Percentiles rank a stretch among this genome's conserved stretches.
phyloP scores from a whole-genome alignment of 192 early-diverging fungal species.

The Oehlia diaphana region DNA sequence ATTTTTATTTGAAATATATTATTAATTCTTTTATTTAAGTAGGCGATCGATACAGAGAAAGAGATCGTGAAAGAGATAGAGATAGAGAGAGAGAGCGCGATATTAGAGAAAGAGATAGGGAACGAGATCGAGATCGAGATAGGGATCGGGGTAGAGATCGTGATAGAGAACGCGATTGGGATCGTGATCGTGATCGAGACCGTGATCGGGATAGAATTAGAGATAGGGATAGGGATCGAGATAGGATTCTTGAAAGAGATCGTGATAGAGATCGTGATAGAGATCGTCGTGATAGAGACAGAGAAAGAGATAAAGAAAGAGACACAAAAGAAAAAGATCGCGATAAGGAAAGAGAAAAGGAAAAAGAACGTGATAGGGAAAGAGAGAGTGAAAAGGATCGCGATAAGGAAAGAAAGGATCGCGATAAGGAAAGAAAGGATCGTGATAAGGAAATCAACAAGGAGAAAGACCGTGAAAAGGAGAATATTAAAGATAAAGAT shows the following conservation, averaged over 20 bases:
- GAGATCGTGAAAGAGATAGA: slow-evolving; percentile 20
- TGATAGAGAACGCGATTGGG: slow-evolving; percentile 36
- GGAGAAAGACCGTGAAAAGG: too few species aligned
- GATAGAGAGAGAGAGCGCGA: neutral
- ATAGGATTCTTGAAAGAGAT: neutral
- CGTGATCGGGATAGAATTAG: slow-evolving; percentile 40
- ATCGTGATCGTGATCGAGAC: slow-evolving; percentile 42
- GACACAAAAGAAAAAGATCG: slow-evolving; percentile 20
- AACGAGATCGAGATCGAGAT: slow-evolving; percentile 10
- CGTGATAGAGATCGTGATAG: neutral
- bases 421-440: too few species aligned
- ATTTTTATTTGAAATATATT: neutral
- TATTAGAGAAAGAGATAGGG: neutral
- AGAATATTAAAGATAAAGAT: too few species aligned
- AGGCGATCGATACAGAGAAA: slow-evolving; percentile 28
- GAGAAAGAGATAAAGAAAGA: slow-evolving; percentile 30
- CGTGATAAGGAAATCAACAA: too few species aligned
- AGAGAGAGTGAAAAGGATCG: neutral
- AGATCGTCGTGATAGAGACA: slow-evolving; percentile 26
- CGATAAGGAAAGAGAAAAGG: slow-evolving; percentile 20
- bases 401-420: too few species aligned
- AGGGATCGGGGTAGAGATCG: slow-evolving; percentile 4
- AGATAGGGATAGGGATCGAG: slow-evolving; percentile 37
- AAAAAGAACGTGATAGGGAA: slow-evolving; percentile 14
- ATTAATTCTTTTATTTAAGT: neutral